Evolutionary conservation across 805 yeast genomes (phyloP).

Genomic region (Zygoascus biomembranicola): DNA sequence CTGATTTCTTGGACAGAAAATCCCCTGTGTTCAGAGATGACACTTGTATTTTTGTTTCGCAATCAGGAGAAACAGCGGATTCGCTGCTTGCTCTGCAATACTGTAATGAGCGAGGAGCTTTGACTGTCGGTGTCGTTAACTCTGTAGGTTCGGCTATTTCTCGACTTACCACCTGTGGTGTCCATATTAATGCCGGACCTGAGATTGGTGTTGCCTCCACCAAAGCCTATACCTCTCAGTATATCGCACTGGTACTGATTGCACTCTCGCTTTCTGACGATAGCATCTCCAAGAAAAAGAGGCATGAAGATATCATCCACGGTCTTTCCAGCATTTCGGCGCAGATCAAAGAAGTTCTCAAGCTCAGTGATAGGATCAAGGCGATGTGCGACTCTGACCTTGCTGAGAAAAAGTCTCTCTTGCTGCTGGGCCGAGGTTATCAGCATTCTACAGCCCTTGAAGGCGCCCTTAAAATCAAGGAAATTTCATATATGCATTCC

Average conservation of each 20-base stretch:
- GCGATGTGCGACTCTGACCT: slow-evolving; percentile 63
- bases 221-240: slow-evolving; percentile 97
- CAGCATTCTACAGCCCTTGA: slow-evolving; percentile 96
- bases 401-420: slow-evolving; percentile 74
- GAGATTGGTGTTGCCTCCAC: slow-evolving; percentile 99
- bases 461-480: slow-evolving; percentile 97
- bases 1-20: slow-evolving; percentile 88
- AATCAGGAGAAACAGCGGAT: slow-evolving; percentile 98
- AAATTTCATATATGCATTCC: slow-evolving; percentile 96
- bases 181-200: slow-evolving; percentile 98
- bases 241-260: slow-evolving; percentile 92
- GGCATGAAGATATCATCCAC: slow-evolving; percentile 78
- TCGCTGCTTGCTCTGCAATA: slow-evolving; percentile 90
- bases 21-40: slow-evolving; percentile 99
- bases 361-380: slow-evolving; percentile 66
- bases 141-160: slow-evolving; percentile 96
- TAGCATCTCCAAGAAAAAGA: slow-evolving; percentile 61
- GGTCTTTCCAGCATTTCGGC: slow-evolving; percentile 79
- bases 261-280: slow-evolving; percentile 94
- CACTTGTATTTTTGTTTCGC: slow-evolving; percentile 94
- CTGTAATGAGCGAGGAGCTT: slow-evolving; percentile 94
- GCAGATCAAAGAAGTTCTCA: slow-evolving; percentile 72
- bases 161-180: slow-evolving; percentile 97
- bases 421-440: slow-evolving; percentile 94
- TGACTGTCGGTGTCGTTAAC: slow-evolving; percentile 96